Evolutionary conservation across 805 yeast species (phyloP).

Genomic region (Lipomyces mesembrius): DNA sequence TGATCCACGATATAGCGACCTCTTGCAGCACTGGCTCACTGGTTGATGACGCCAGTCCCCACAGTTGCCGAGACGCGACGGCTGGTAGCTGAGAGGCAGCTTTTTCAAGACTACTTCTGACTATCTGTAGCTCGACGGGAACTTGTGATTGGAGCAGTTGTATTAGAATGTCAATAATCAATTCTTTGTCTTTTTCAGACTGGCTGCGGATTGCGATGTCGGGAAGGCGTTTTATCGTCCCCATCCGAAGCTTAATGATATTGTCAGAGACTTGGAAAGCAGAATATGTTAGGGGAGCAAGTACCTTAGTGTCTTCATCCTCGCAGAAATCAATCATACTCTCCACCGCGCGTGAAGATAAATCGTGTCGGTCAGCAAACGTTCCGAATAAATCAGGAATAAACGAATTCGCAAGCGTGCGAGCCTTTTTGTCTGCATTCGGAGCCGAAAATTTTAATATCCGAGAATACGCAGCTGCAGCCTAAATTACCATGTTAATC

Average conservation of each 20-base stretch:
- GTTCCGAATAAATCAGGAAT: slow-evolving; percentile 26
- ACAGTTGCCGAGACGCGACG: slow-evolving; percentile 23
- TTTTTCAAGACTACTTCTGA: slow-evolving; percentile 13
- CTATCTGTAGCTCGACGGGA: slow-evolving; percentile 24
- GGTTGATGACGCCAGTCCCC: slow-evolving; percentile 18
- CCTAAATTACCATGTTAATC: slow-evolving; percentile 12
- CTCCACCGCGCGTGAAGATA: slow-evolving; percentile 28
- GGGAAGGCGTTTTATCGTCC: slow-evolving; percentile 24
- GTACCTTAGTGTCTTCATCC: slow-evolving; percentile 28
- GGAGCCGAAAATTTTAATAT: slow-evolving; percentile 21
- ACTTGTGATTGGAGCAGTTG: slow-evolving; percentile 27
- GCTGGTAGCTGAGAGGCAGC: slow-evolving; percentile 16
- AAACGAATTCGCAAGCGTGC: slow-evolving; percentile 30
- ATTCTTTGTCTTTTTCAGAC: slow-evolving; percentile 14
- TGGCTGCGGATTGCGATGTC: slow-evolving; percentile 14
- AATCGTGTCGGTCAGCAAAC: slow-evolving; percentile 16
- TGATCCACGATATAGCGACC: slow-evolving; percentile 19
- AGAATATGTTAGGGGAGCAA: neutral
- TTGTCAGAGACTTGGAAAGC: neutral
- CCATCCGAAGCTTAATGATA: slow-evolving; percentile 19
- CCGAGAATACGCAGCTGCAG: slow-evolving; percentile 22
- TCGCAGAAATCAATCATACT: slow-evolving; percentile 34
- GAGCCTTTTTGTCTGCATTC: slow-evolving; percentile 17
- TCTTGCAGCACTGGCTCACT: slow-evolving; percentile 23
- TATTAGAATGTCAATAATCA: slow-evolving; percentile 24